Conservation (phyloP, 2,329 filamentous ascomycete species). For the Fusarium anthophilum region DNA sequence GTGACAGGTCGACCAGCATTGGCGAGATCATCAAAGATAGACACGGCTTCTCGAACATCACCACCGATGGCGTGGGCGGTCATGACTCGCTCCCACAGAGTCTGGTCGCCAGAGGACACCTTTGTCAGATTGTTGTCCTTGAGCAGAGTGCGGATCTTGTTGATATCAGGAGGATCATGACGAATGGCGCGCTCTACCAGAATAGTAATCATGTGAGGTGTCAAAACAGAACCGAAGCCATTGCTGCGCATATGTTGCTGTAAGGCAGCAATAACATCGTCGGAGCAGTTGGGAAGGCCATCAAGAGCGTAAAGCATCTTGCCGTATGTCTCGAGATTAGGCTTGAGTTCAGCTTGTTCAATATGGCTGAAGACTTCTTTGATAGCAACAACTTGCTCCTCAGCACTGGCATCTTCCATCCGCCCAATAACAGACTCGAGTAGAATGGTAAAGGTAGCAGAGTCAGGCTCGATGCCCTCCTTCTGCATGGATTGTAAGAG, state of each 20-base stretch:
- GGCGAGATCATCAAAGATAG: constrained; percentile 57
- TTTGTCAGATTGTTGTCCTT: constrained; percentile 59
- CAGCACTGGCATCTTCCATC: constrained; percentile 51
- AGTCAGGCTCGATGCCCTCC: constrained; percentile 65
- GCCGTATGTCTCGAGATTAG: constrained; percentile 72
- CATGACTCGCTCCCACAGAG: constrained; percentile 77
- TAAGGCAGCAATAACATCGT: constrained; percentile 66
- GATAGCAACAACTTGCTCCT: constrained; percentile 64
- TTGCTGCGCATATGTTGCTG: constrained; percentile 68
- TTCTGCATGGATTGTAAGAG: constrained; percentile 69
- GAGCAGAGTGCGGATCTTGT: constrained; percentile 69
- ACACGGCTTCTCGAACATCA: constrained; percentile 59
- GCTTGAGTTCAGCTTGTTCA: constrained; percentile 62
- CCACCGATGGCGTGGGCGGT: constrained; percentile 69
- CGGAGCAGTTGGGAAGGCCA: constrained; percentile 49
- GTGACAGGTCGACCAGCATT: constrained; percentile 52
- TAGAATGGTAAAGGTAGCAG: constrained; percentile 78
- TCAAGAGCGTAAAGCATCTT: constrained; percentile 70
- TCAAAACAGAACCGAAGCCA: constrained; percentile 63
- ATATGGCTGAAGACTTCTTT: constrained; percentile 66
- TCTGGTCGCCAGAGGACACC: constrained; percentile 59
- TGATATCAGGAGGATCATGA: constrained; percentile 65
- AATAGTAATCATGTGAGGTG: constrained; percentile 77
- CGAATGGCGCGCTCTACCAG: constrained; percentile 74
- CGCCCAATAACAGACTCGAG: constrained; percentile 66